phyloP scores from a whole-genome alignment of 495 filamentous ascomycete genomes.

The Xylaria castorea region DNA sequence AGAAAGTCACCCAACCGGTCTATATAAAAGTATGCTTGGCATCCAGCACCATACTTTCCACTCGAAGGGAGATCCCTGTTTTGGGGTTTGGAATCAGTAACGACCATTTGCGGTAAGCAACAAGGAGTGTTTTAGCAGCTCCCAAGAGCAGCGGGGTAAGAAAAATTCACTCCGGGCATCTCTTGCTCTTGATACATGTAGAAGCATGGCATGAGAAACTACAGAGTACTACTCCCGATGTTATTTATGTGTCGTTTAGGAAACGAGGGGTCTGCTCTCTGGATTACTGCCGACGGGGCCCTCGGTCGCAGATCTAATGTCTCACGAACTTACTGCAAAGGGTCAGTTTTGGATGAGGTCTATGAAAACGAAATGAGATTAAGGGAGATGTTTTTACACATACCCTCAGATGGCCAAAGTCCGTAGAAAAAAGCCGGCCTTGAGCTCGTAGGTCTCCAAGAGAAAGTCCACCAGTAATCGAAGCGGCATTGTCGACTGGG shows the following conservation, averaged over 20 bases:
- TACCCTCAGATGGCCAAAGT: not conserved
- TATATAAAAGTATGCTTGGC: slow-evolving; percentile 13
- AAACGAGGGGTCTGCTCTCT: not conserved
- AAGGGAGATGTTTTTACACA: not conserved
- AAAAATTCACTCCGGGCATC: not conserved
- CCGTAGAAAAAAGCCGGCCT: slow-evolving; percentile 5
- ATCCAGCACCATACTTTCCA: slow-evolving; percentile 6
- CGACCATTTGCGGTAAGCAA: not conserved
- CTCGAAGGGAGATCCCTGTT: slow-evolving; percentile 9
- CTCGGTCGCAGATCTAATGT: not conserved
- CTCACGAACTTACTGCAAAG: not conserved
- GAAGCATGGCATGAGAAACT: not conserved
- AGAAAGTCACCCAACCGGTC: slow-evolving; percentile 1
- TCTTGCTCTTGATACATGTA: not conserved
- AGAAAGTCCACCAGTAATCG: slow-evolving; percentile 4
- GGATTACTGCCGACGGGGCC: not conserved
- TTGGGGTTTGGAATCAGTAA: slow-evolving; percentile 3
- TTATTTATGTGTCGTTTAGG: not conserved
- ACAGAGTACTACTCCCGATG: not conserved
- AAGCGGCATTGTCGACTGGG: slow-evolving; percentile 10
- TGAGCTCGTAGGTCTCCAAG: not conserved
- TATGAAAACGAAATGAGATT: not conserved
- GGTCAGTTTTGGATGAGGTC: not conserved
- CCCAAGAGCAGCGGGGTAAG: not conserved
- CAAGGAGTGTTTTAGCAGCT: not conserved